Evolutionary conservation across 2,329 filamentous ascomycete genomes (phyloP).

Genomic region (Tolypocladium tropicale): DNA sequence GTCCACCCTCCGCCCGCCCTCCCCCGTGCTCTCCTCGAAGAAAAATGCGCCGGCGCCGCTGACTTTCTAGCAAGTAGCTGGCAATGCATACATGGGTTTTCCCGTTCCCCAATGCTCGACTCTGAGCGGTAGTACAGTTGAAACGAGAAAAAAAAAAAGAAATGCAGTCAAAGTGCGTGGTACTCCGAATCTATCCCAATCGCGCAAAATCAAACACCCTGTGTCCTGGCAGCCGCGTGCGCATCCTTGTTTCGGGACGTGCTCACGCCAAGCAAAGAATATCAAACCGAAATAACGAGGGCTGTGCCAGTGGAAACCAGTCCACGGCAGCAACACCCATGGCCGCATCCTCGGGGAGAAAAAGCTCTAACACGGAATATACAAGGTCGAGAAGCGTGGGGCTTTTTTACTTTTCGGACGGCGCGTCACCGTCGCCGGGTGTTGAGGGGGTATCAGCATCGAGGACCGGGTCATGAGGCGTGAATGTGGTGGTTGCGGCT

Average conservation of each 20-base stretch:
- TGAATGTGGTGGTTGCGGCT: background rate
- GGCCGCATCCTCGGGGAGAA: background rate
- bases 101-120: background rate
- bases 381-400: background rate
- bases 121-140: background rate
- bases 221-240: background rate
- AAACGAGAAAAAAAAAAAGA: background rate
- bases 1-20: background rate
- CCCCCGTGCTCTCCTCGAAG: background rate
- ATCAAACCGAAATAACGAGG: background rate
- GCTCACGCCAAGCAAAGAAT: background rate
- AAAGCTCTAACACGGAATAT: background rate
- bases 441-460: background rate
- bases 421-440: background rate
- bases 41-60: slow-evolving; percentile 1
- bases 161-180: background rate
- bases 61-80: slow-evolving; percentile 1
- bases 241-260: background rate
- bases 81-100: slow-evolving; percentile 1
- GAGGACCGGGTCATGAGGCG: background rate
- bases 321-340: background rate
- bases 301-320: background rate
- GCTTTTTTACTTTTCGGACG: too few relatives aligned
- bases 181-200: background rate
- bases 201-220: background rate